Evolutionary conservation across 2,329 filamentous ascomycete species (phyloP).

Genomic region (Aspergillus sp.): DNA sequence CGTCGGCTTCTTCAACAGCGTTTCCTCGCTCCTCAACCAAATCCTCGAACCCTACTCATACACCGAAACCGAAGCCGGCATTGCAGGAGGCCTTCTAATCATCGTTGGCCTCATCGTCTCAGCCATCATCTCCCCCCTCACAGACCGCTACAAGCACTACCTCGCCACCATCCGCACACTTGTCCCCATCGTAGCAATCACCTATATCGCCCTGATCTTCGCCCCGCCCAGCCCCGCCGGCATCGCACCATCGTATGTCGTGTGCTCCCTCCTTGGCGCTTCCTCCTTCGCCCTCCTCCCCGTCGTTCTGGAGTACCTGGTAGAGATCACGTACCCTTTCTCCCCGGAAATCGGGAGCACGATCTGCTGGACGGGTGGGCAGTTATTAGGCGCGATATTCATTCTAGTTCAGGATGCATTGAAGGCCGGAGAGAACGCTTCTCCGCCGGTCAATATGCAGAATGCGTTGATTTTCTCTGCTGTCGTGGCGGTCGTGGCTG

Average conservation of each 20-base stretch:
- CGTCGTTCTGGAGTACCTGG: slow-evolving; percentile 80
- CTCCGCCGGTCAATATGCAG: slow-evolving; percentile 72
- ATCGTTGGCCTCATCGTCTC: slow-evolving; percentile 78
- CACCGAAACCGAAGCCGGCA: slow-evolving; percentile 79
- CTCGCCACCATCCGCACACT: slow-evolving; percentile 70
- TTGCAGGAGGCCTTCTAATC: slow-evolving; percentile 86
- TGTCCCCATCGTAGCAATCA: slow-evolving; percentile 71
- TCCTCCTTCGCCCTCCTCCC: slow-evolving; percentile 79
- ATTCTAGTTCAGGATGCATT: slow-evolving; percentile 80
- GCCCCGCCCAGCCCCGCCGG: slow-evolving; percentile 63
- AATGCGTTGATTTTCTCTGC: slow-evolving; percentile 76
- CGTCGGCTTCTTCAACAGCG: slow-evolving; percentile 90
- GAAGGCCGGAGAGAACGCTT: slow-evolving; percentile 49
- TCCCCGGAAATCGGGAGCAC: slow-evolving; percentile 82
- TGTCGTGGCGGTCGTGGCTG: slow-evolving; percentile 64
- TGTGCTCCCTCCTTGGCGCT: slow-evolving; percentile 76
- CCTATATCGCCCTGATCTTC: slow-evolving; percentile 78
- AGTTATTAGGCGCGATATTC: slow-evolving; percentile 81
- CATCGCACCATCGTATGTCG: slow-evolving; percentile 64
- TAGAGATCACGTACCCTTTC: slow-evolving; percentile 83
- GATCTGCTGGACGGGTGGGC: slow-evolving; percentile 82
- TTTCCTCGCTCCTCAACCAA: slow-evolving; percentile 86
- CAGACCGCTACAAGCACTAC: slow-evolving; percentile 83
- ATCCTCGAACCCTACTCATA: slow-evolving; percentile 86
- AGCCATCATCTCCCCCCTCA: slow-evolving; percentile 75